phyloP scores from a whole-genome alignment of 208 protist species.

The Trypanosoma mega region DNA sequence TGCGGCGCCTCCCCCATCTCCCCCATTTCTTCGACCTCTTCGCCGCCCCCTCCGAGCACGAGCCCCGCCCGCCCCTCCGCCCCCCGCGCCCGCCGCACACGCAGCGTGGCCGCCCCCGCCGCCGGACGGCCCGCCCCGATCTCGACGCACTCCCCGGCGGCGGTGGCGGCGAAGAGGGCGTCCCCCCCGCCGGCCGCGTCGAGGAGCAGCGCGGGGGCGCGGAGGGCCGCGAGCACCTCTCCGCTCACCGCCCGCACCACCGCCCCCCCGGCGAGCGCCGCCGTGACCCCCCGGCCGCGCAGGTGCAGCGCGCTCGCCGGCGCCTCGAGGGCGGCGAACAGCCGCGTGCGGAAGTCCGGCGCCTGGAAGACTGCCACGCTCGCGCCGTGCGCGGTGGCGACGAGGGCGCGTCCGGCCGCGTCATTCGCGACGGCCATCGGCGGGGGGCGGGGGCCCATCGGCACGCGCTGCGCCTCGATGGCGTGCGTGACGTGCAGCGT shows the following conservation, averaged over 20 bases:
- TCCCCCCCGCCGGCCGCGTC: background rate
- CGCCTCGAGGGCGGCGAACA: constrained; percentile 15
- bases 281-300: background rate
- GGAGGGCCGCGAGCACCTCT: background rate
- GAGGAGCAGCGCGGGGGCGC: constrained; percentile 4
- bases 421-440: constrained; percentile 1
- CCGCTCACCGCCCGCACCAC: background rate
- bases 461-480: constrained; percentile 8
- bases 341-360: constrained; percentile 15
- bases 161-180: constrained; percentile 3
- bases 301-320: constrained; percentile 9
- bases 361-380: constrained; percentile 16
- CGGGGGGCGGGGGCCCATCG: background rate
- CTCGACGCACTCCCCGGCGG: constrained; percentile 6
- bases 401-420: background rate
- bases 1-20: background rate
- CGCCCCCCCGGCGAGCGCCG: constrained; percentile 2
- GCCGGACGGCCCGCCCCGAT: background rate
- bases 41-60: background rate
- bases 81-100: background rate
- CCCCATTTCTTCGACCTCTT: background rate
- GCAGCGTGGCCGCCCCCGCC: background rate
- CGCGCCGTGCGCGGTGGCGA: constrained; percentile 9
- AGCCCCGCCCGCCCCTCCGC: background rate
- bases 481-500: constrained; percentile 14